Evolutionary conservation across 2,329 filamentous ascomycete genomes (phyloP), one percentile per base, ranked within the genome.

Genomic region (Penicillium sclerotigenum): DNA sequence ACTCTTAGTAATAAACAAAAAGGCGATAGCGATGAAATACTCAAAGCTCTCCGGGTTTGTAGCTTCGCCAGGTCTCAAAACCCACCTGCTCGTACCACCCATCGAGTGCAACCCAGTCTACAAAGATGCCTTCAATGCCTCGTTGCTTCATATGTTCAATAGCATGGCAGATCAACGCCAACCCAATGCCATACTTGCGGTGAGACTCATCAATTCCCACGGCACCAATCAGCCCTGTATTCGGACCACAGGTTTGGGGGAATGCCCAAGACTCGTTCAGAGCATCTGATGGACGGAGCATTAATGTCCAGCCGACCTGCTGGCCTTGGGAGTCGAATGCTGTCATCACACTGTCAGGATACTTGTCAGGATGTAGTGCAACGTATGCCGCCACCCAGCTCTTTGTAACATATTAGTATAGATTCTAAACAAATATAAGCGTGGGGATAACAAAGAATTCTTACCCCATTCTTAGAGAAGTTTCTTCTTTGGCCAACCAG

Each of bases 61-160:
- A 79, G 50, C 75, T 73, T 46, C 72, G 70, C 68, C 68, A 75
- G 5, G 68, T 64, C 55, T 71, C 51, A 59, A 77, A 78, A 1
- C 76, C 77, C 38, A 78, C 57, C 48, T 71, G 69, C 62, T 78
- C 77, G 65, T 79, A 79, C 64, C 73, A 79, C 16, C 76, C 76
- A 16, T 74, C 66, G 38, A 77, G 63, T 22, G 67, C 69, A 38
- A 77, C 75, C 70, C 72, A 78, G 53, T 80, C 77, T 46, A 80
- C 71, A 62, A 76, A 78, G 2, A 77, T 72, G 0, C 74, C 74
- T 33, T 78, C 71, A 1, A 76, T 59, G 0, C 73, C 75, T 34
- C 77, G 62, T 37, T 70, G 51, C 57, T 69, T 74, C 75, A 80
- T 74, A 61, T 77, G 63, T 61, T 77, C 67, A 28, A 79, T 69